Percentiles rank a stretch among this genome's conserved stretches.
These are phyloP conservation scores for Nelumbo lutea DNA, from an alignment of 164 flowering plant genomes.

Conservation along the genomic window DNA sequence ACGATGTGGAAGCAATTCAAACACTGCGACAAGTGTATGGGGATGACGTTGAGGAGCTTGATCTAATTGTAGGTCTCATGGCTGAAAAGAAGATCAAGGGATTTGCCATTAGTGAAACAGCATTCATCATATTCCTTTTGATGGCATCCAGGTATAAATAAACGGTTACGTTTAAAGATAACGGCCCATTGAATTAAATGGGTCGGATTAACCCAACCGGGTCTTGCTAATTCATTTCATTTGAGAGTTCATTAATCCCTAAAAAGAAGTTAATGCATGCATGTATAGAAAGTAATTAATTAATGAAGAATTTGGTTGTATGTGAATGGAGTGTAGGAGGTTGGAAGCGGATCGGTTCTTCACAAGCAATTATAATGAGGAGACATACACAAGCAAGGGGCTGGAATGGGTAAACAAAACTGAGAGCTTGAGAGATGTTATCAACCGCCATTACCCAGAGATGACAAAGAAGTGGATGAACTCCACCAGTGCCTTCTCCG, in stretches of 20 bases:
- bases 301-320: background rate
- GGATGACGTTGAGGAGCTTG: conserved; percentile 36
- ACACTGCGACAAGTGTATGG: conserved; percentile 33
- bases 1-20: conserved; percentile 26
- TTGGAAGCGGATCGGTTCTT: conserved; percentile 39
- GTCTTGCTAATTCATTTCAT: too few relatives aligned
- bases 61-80: conserved; percentile 33
- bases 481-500: conserved; percentile 39
- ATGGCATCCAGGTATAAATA: conserved; percentile 38
- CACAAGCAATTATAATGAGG: conserved; percentile 34
- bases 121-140: conserved; percentile 32
- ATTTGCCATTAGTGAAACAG: conserved; percentile 44
- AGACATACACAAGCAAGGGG: conserved; percentile 36
- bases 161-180: too few relatives aligned
- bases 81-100: conserved; percentile 47
- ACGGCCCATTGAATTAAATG: too few relatives aligned
- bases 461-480: conserved; percentile 34
- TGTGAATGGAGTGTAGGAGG: conserved; percentile 24
- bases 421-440: conserved; percentile 36
- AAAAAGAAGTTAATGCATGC: too few relatives aligned
- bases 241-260: too few relatives aligned
- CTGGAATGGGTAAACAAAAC: conserved; percentile 43
- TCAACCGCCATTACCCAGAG: conserved; percentile 32
- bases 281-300: background rate
- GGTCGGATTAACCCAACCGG: too few relatives aligned